These are phyloP conservation scores for Aspergillus avenaceus DNA, from an alignment of 495 filamentous ascomycete species.

Conservation along the genomic window DNA sequence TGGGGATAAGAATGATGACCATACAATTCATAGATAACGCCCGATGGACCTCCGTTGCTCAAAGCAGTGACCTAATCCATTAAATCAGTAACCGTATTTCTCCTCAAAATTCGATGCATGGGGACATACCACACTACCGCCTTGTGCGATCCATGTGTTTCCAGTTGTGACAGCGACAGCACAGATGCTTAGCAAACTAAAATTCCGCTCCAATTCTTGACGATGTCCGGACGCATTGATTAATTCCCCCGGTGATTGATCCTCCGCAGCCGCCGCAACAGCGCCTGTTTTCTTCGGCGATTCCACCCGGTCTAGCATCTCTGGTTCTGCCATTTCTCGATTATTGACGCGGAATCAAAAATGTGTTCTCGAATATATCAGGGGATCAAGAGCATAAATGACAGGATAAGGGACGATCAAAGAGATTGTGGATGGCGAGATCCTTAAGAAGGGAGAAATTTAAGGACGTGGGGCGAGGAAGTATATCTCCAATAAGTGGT, in stretches of 20 bases:
- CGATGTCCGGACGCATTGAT: conserved; percentile 55
- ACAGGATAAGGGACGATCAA: background rate
- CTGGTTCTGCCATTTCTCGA: background rate
- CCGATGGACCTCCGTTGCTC: conserved; percentile 48
- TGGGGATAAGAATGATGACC: background rate
- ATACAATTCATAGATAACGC: conserved; percentile 51
- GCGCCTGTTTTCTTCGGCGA: background rate
- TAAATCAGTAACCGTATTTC: background rate
- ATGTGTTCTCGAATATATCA: background rate
- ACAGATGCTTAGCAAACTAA: conserved; percentile 54
- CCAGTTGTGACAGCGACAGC: conserved; percentile 52
- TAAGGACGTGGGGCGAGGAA: background rate
- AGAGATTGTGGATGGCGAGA: background rate
- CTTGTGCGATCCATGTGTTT: conserved; percentile 58
- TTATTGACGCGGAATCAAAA: background rate
- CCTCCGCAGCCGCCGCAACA: conserved; percentile 17
- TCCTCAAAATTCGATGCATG: background rate
- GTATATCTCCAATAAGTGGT: background rate
- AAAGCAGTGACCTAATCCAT: conserved; percentile 18
- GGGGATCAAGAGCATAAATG: background rate
- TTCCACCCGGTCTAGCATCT: background rate
- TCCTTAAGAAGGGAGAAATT: background rate
- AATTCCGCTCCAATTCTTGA: conserved; percentile 59
- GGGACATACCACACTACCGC: conserved; percentile 40
- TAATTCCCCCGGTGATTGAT: conserved; percentile 20